A percentile compares a stretch with the other conserved stretches of the same genome.
These are phyloP conservation scores for Aureobasidium zeae DNA, from an alignment of 2,329 filamentous ascomycete genomes.

Conservation along the genomic window DNA sequence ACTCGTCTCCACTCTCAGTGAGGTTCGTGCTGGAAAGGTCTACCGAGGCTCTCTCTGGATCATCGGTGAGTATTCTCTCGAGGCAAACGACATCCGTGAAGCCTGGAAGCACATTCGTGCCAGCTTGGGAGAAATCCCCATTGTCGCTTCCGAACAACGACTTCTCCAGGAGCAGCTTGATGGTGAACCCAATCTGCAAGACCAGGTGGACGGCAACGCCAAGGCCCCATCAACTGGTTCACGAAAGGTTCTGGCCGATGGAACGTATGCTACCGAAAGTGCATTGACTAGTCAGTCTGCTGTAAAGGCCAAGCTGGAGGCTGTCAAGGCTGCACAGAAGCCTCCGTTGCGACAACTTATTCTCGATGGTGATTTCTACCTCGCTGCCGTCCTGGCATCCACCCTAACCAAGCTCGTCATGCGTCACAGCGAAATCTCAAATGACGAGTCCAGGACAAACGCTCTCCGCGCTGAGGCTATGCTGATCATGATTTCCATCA, in stretches of 20 bases:
- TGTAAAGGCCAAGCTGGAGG: constrained; percentile 82
- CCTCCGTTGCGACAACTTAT: constrained; percentile 90
- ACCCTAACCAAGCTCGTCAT: constrained; percentile 96
- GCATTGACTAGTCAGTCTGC: constrained; percentile 89
- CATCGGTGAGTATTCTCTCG: constrained; percentile 90
- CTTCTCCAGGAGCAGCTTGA: constrained; percentile 75
- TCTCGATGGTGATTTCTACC: constrained; percentile 92
- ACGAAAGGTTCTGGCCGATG: constrained; percentile 85
- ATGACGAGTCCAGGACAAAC: constrained; percentile 79
- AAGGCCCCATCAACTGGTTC: constrained; percentile 73
- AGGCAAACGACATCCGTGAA: constrained; percentile 87
- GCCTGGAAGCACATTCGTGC: constrained; percentile 94
- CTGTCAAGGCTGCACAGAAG: constrained; percentile 94
- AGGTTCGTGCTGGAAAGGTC: constrained; percentile 93
- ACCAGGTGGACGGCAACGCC: constrained; percentile 70
- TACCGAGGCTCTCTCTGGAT: constrained; percentile 97
- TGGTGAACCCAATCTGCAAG: constrained; percentile 52
- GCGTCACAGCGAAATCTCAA: constrained; percentile 88
- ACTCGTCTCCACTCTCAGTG: constrained; percentile 78
- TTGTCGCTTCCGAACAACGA: constrained; percentile 87
- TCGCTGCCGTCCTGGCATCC: constrained; percentile 88
- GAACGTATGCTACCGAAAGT: constrained; percentile 94
- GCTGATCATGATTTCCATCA: constrained; percentile 99
- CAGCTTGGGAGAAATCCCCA: constrained; percentile 92
- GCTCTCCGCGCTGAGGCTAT: constrained; percentile 92